Base-by-base conservation (phyloP, 257 asterid species). In the Solanum tarijense region DNA sequence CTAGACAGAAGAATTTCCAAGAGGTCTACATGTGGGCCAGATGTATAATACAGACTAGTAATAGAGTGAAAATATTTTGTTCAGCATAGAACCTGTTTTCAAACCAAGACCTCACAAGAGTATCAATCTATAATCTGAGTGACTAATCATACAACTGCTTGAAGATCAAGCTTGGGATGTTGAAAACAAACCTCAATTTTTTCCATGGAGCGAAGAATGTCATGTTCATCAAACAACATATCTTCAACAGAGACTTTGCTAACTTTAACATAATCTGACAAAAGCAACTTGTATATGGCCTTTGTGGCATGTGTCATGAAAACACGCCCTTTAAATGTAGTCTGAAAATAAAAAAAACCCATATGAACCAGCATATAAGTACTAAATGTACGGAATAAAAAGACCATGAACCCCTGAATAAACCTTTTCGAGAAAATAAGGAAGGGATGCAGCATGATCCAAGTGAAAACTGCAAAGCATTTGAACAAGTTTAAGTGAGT, bases 381-480 rank as follows among this genome's bases (percentile, higher is more conserved):
- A 36, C 7, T 29, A 81, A 41, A 31, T 27, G 39, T 46, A 20
- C 18, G 4, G 25, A 46, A 9, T 46, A 29, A 29, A 43, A 81
- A 81, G 85, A 81, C 60, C 60, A 27, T 81, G 85, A 81, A 81
- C 29, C 68, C 39, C 66, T 43, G 78, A 90, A 86, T 91, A 83
- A 86, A 97, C 99, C 99, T 96, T 95, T 92, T 97, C 98, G 87
- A 97, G 92, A 82, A 97, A 97, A 93, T 96, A 97, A 58, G 99
- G 99, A 91, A 97, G 99, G 32, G 99, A 97, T 88, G 99, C 99
- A 86, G 99, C 98, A 95, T 97, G 99, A 91, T 97, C 99, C 95
- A 97, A 93, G 94, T 97, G 99, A 94, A 96, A 97, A 92, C 99
- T 97, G 95, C 92, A 90, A 83, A 88, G 36, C 89, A 52, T 39